These are phyloP conservation scores for Castanea crenata DNA, from an alignment of 306 rosid genomes.

Conservation along the genomic window DNA sequence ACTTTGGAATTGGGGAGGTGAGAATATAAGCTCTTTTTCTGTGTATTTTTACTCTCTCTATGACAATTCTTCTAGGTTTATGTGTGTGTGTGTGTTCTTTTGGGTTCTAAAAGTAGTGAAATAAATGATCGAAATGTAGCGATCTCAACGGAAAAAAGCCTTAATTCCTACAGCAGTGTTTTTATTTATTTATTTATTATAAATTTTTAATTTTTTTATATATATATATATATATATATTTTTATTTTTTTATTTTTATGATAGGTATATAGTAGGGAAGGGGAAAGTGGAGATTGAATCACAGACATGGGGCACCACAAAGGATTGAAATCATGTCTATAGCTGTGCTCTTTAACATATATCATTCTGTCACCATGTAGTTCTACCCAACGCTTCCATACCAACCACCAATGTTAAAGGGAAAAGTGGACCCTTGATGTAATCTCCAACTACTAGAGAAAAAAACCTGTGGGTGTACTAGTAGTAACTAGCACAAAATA, in stretches of 20 bases:
- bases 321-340: neutral
- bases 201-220: no score
- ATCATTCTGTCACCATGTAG: neutral
- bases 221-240: no score
- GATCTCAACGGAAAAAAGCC: neutral
- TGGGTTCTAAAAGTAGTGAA: neutral
- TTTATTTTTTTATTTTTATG: no score
- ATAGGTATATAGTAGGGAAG: no score
- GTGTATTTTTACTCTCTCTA: neutral
- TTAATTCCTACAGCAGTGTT: neutral
- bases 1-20: conserved; percentile 98
- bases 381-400: neutral
- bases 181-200: no score
- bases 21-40: neutral
- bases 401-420: no score
- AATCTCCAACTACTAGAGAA: no score
- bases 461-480: no score
- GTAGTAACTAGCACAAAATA: no score
- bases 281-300: no score
- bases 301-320: no score
- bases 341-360: neutral
- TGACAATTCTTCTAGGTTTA: neutral
- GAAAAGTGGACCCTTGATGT: no score
- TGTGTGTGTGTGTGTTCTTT: neutral
- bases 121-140: neutral